Evolutionary conservation across 2,329 filamentous ascomycete genomes (phyloP), one percentile per base, ranked within the genome.

Genomic region (Acrocalymma vagum): DNA sequence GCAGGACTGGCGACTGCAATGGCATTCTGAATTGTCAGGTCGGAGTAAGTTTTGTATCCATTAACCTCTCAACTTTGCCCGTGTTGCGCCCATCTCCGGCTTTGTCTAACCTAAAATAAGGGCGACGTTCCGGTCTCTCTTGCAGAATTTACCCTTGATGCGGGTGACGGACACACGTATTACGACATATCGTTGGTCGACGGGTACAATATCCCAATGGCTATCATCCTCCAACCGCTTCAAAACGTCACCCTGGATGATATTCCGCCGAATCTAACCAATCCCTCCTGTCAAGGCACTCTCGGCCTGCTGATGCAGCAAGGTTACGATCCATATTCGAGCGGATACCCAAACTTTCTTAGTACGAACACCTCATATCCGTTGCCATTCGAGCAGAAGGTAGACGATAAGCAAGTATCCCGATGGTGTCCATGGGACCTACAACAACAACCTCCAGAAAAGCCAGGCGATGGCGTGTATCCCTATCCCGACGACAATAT

Each of bases 121-220:
- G 88, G 89, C 13, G 78, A 83, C 41, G 81, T 84, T 20, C 90
- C 90, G 9, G 84, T 84, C 10, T 92, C 88, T 1, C 79, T 95
- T 9, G 88, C 87, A 25, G 90, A 95, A 63, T 92, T 94, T 70
- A 90, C 86, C 38, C 78, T 93, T 11, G 80, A 83, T 33, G 87
- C 85, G 18, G 85, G 86, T 20, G 72, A 78, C 28, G 74, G 76
- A 15, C 86, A 91, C 62, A 87, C 84, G 8, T 94, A 90, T 66
- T 93, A 92, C 71, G 89, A 94, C 67, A 88, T 94, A 49, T 91
- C 87, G 26, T 77, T 93, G 3, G 89, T 94, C 15, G 89, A 94
- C 62, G 89, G 89, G 32, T 93, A 93, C 78, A 93, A 93, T 62
- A 71, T 93, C 1, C 87, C 87, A 2, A 64, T 92, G 48, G 85